phyloP scores from a whole-genome alignment of 805 yeast species.

The Maudiozyma pseudohumilis region DNA sequence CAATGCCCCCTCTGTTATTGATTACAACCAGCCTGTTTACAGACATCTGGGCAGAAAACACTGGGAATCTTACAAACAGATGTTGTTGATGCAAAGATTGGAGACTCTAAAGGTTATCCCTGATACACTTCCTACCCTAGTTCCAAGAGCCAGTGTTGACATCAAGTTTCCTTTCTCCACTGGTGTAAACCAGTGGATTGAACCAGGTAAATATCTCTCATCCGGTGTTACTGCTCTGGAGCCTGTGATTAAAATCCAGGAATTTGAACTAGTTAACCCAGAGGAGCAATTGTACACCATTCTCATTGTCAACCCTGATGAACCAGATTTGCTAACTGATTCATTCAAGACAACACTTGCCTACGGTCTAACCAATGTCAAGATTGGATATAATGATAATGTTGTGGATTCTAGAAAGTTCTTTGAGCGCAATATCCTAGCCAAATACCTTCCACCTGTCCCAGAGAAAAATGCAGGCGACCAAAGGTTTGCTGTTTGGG shows the following conservation, averaged over 20 bases:
- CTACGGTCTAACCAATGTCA: conserved; percentile 67
- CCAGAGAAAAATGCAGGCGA: conserved; percentile 82
- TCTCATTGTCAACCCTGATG: conserved; percentile 82
- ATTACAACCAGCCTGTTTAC: conserved; percentile 70
- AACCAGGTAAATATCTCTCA: conserved; percentile 69
- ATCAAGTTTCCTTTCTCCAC: conserved; percentile 66
- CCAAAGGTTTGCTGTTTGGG: conserved; percentile 86
- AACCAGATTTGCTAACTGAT: conserved; percentile 66
- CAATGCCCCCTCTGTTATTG: conserved; percentile 39
- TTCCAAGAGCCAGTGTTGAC: conserved; percentile 67
- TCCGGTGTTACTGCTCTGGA: conserved; percentile 63
- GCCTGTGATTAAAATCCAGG: conserved; percentile 71
- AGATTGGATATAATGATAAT: conserved; percentile 46
- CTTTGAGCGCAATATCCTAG: conserved; percentile 36
- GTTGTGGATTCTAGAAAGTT: conserved; percentile 34
- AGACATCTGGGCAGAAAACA: conserved; percentile 54
- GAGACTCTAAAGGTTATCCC: conserved; percentile 83
- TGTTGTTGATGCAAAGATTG: conserved; percentile 83
- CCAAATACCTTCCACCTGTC: conserved; percentile 65
- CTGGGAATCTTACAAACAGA: conserved; percentile 63
- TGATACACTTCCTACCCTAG: conserved; percentile 84
- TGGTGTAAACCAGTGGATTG: conserved; percentile 55
- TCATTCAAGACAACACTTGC: conserved; percentile 61
- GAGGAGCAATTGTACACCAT: conserved; percentile 58
- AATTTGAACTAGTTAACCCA: conserved; percentile 42